Evolutionary conservation across 2,329 filamentous ascomycete genomes (phyloP), one percentile per base, ranked within the genome.

Genomic region (Colletotrichum caudatum): DNA sequence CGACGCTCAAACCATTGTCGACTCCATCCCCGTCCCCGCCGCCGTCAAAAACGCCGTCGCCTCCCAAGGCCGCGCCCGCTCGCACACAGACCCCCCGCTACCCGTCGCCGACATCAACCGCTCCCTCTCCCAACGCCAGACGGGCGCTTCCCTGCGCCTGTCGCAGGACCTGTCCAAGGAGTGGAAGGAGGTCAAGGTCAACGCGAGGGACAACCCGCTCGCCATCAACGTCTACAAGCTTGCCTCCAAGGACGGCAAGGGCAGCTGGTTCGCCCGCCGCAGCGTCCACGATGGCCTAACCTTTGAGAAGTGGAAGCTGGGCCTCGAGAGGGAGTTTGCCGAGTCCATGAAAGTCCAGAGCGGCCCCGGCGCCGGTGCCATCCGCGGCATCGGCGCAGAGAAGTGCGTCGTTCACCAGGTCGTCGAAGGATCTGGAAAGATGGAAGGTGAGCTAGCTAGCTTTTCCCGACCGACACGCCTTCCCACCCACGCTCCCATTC

Each of bases 351-450:
- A 90, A 76, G 87, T 91, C 3, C 87, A 93, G 73, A 91, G 90
- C 23, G 87, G 88, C 29, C 91, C 92, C 0, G 92, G 93, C 1
- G 89, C 89, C 68, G 92, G 92, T 4, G 93, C 91, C 75, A 91
- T 98, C 59, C 87, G 95, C 75, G 95, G 95, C 1, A 94, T 98
- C 77, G 94, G 94, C 1, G 94, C 93, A 1, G 94, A 97, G 78
- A 90, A 87, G 77, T 87, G 88, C 73, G 84, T 97, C 14, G 94
- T 94, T 80, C 86, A 89, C 65, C 83, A 87, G 54, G 83, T 84
- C 11, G 85, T 87, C 2, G 85, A 89, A 11, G 89, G 87, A 3
- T 81, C 88, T 26, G 91, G 91, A 12, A 88, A 88, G 76, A 79
- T 93, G 64, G 88, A 93, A 82, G 89, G 89, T 91, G 80, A 65